Evolutionary conservation across 2,329 filamentous ascomycete genomes (phyloP), one percentile per base, ranked within the genome.

Genomic region (Sarocladiaceae sp.): DNA sequence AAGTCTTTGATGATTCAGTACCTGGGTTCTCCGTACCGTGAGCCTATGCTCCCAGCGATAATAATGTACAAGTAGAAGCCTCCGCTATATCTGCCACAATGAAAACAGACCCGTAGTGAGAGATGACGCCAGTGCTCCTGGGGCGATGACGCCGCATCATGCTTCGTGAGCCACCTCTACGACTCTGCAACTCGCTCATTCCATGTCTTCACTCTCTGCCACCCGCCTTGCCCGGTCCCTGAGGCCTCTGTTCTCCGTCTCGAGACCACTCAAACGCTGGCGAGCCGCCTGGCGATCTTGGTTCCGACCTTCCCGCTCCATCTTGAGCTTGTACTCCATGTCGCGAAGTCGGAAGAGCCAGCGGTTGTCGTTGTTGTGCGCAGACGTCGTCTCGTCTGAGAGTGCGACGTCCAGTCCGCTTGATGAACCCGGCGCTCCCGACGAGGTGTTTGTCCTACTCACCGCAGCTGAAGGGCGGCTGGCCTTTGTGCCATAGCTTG

Each of bases 331-430:
- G 58, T 86, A 80, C 74, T 99, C 94, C 59, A 97, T 74, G 64
- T 97, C 92, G 53, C 90, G 84, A 29, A 97, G 76, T 6, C 94
- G 76, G 57, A 96, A 82, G 57, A 95, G 84, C 90, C 90, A 96
- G 59, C 87, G 83, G 58, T 88, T 86, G 59, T 93, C 87, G 35
- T 72, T 71, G 33, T 57, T 57, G 20, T 50, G 47, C 5, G 33
- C 33, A 25, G 29, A 50, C 26, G 54, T 53, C 4, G 61, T 59
- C 4, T 63, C 59, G 17, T 57, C 57, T 1, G 64, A 40, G 1
- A 63, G 50, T 1, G 62, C 60, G 56, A 68, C 56, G 22, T 68
- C 65, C 52, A 33, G 28, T 17, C 44, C 44, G n/a, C 23, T 10
- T 28, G 44, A 64, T 61, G 42, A 56, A 13, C 26, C 31, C 5